A percentile compares a stretch with the other conserved stretches of the same genome.
Evolutionary conservation across 345 rosid species (phyloP).

Genomic region (Populus davidiana): DNA sequence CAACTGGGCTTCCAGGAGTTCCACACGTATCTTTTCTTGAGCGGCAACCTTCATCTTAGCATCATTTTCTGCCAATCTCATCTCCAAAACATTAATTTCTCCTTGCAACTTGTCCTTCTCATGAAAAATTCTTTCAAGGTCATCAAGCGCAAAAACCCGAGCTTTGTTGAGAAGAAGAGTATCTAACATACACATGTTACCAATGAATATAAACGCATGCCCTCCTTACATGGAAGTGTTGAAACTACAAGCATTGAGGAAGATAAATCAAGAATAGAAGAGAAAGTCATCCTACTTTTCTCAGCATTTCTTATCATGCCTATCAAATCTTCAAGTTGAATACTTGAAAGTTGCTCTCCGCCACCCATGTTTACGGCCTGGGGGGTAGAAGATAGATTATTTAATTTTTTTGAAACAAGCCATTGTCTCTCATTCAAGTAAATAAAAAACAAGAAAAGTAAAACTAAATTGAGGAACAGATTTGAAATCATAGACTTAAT

Average conservation of each 20-base stretch:
- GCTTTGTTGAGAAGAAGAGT: conserved; percentile 81
- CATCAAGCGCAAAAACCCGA: conserved; percentile 68
- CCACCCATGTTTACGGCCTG: conserved; percentile 53
- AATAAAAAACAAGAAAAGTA: background rate
- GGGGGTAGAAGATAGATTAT: conserved; percentile 11
- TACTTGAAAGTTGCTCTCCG: conserved; percentile 40
- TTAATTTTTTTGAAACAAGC: background rate
- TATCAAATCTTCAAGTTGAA: conserved; percentile 63
- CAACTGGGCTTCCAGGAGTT: conserved; percentile 66
- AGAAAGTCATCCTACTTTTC: conserved; percentile 50
- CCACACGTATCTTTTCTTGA: conserved; percentile 68
- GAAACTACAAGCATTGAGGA: background rate
- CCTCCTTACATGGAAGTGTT: background rate
- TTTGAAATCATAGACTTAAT: background rate
- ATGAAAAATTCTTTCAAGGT: conserved; percentile 54
- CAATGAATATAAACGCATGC: background rate
- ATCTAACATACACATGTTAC: conserved; percentile 43
- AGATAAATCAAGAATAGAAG: conserved; percentile 7
- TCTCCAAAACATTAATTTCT: conserved; percentile 63
- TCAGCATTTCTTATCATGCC: conserved; percentile 81
- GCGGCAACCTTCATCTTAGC: conserved; percentile 73
- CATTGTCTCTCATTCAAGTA: background rate
- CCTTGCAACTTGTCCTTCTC: conserved; percentile 80
- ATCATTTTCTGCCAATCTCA: conserved; percentile 82
- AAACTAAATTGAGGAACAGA: background rate